Base-by-base conservation (phyloP, 2,329 filamentous ascomycete species). In the Botrytis hyacinthi region DNA sequence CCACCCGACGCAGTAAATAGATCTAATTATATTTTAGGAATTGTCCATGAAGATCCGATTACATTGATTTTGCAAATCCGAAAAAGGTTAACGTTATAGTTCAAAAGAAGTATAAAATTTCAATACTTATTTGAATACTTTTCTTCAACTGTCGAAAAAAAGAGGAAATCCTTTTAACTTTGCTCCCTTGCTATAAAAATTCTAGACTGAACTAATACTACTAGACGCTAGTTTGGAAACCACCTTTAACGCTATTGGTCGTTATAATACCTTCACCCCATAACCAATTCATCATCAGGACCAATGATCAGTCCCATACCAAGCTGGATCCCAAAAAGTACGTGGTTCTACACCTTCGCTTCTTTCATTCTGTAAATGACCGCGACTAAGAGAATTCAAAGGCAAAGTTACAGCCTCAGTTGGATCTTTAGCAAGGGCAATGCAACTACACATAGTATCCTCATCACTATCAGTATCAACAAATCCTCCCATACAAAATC, bases 401-500 rank as follows among this genome's bases (percentile, higher is more conserved):
- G 66, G 66, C 35, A 68, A 68, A 42, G 48, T 68, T 42, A 57
- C 48, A 68, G 9, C 10, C 35, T 57, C 26, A 18, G 26, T n/a
- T 32, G 10, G 66, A 20, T 68, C 60, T 22, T 35, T 44, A n/a
- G 67, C 67, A 60, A 81, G 73, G 26, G 79, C 78, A 72, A 80
- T 78, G 66, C 78, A 76, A 70, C 79, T 80, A 67, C 80, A 81
- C 68, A 79, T 79, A 75, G 79, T 72, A 74, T 80, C 78, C 4
- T 73, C 73, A 3, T 76, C 77, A 22, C 75, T 76, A 70, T 63
- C 65, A 70, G 70, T 79, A 77, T 73, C 73, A 63, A 80, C 74
- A n/a, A 79, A 89, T 42, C 73, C 70, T 40, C 78, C 74, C 54
- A 79, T 68, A 6, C 95, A 94, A 79, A 94, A 82, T 46, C 90